Evolutionary conservation across 768 basidiomycete species (phyloP), one percentile per base, ranked within the genome.

Genomic region (Naematelia encephala): DNA sequence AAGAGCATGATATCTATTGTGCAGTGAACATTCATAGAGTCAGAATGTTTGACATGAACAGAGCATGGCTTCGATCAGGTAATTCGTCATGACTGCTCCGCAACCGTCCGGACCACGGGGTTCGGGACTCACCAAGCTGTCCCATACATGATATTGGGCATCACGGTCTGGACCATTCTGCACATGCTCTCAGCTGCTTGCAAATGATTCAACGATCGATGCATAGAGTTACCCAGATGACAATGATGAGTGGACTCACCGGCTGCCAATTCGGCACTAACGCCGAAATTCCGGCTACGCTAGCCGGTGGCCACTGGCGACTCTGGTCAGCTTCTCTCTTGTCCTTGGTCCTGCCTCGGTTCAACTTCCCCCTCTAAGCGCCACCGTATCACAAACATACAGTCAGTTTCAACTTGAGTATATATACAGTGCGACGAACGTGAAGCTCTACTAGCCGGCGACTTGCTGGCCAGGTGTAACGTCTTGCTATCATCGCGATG

Each of bases 141-240:
- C 13, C 80, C 80, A 56, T 80, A 80, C 21, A 81, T 70, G 28
- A 81, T 80, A 50, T 65, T 61, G 3, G 71, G 69, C 64, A 71
- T 70, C 4, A 16, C 23, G 11, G 59, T n/a, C 5, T 23, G 52
- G 14, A 19, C 10, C 39, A 59, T 59, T 19, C 23, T 59, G 45
- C 8, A 39, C 8, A 39, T 39, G 34, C 8, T 8, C 34, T 8
- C 16, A 39, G 34, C 34, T 39, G 34, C 34, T 39, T n/a, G 16
- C 34, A 16, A 8, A 16, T 39, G 34, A 39, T 8, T 16, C 8
- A 39, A 16, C 16, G 8, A 39, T 16, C 34, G 16, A 39, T 39
- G 34, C 34, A 39, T 39, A 8, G 34, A 39, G n/a, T n/a, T n/a
- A n/a, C n/a, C n/a, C n/a, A n/a, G n/a, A n/a, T n/a, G n/a, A n/a